These are phyloP conservation scores for Zalerion maritima DNA, from an alignment of 495 filamentous ascomycete genomes.

Conservation along the genomic window DNA sequence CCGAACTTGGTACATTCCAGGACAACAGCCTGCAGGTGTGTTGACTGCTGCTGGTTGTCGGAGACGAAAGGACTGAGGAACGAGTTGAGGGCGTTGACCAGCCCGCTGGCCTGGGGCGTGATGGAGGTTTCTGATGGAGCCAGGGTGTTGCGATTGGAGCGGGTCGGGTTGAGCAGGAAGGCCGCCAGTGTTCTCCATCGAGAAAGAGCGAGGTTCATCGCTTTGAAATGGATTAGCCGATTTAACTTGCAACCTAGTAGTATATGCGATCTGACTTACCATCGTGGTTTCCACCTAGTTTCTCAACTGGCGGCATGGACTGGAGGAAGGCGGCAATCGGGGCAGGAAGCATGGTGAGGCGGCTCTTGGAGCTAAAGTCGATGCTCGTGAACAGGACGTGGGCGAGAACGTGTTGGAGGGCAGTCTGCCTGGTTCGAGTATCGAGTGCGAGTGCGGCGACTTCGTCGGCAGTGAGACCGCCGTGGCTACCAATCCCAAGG, in stretches of 20 bases:
- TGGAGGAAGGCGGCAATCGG: conserved; percentile 16
- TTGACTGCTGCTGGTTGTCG: conserved; percentile 17
- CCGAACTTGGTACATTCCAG: conserved; percentile 18
- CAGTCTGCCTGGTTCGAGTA: conserved; percentile 12
- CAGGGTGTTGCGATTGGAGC: conserved; percentile 19
- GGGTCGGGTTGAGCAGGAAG: conserved; percentile 18
- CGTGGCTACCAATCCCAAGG: conserved; percentile 13
- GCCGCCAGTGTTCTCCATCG: conserved; percentile 22
- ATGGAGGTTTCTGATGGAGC: conserved; percentile 11
- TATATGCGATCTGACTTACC: conserved; percentile 7
- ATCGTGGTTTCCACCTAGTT: conserved; percentile 5
- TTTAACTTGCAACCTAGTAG: neutral
- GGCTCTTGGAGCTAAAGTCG: conserved; percentile 10
- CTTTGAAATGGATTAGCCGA: conserved; percentile 5
- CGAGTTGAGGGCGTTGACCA: conserved; percentile 13
- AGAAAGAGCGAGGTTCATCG: conserved; percentile 14
- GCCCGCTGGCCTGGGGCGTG: conserved; percentile 13
- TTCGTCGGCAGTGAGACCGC: conserved; percentile 4
- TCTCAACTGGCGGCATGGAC: conserved; percentile 12
- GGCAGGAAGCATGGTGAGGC: conserved; percentile 18
- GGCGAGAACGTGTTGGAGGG: conserved; percentile 20
- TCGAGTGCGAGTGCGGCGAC: conserved; percentile 14
- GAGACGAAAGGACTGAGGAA: conserved; percentile 19
- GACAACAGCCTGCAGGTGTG: conserved; percentile 18
- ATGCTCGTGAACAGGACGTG: conserved; percentile 18